phyloP scores from a whole-genome alignment of 257 asterid genomes.

The Jacaranda mimosifolia region DNA sequence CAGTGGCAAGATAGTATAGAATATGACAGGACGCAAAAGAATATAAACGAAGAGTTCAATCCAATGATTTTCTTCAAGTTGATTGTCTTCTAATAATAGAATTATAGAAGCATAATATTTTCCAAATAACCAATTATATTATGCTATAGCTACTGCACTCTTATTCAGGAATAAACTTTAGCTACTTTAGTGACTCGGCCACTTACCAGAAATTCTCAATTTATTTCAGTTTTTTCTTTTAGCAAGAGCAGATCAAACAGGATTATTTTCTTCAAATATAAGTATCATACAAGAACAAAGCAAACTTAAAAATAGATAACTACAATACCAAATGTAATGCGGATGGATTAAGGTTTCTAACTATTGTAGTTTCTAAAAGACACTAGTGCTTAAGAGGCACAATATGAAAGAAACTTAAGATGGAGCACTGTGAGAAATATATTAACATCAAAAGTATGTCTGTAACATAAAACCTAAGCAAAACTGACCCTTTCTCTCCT shows the following conservation, averaged over 20 bases:
- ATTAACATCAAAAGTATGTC: background rate
- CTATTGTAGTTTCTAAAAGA: background rate
- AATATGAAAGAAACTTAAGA: background rate
- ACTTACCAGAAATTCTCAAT: constrained; percentile 6
- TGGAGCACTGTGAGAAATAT: background rate
- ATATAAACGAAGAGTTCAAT: constrained; percentile 19
- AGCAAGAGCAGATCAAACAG: constrained; percentile 28
- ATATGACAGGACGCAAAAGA: constrained; percentile 30
- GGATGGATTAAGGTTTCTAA: background rate
- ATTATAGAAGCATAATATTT: background rate
- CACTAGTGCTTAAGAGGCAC: background rate
- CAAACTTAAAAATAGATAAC: background rate
- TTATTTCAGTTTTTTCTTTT: constrained; percentile 3
- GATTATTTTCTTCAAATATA: constrained; percentile 5
- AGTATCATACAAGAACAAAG: background rate
- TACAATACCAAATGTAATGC: constrained; percentile 9
- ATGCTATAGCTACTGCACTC: background rate
- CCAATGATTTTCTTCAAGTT: constrained; percentile 24
- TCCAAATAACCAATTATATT: background rate
- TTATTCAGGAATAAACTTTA: background rate
- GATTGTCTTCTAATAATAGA: constrained; percentile 14
- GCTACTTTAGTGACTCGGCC: constrained; percentile 16
- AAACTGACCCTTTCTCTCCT: constrained; percentile 87
- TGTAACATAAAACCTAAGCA: constrained; percentile 6
- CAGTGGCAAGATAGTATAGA: constrained; percentile 21